Evolutionary conservation across 1,139 yeast genomes (phyloP).

Genomic region (Candida labiduridarum): DNA sequence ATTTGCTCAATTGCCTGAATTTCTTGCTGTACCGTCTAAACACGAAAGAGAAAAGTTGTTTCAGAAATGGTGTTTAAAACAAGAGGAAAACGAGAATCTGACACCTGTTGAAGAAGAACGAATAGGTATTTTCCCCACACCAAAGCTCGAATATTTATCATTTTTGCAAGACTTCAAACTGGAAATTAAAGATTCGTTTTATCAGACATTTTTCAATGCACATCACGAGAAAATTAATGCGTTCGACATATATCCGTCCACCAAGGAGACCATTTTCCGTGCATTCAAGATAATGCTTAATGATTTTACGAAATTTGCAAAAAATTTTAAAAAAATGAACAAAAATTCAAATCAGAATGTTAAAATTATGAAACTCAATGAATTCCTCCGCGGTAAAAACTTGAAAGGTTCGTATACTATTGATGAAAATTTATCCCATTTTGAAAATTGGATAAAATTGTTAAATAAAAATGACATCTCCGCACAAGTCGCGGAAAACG

Average conservation of each 20-base stretch:
- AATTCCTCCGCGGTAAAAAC: slow-evolving; percentile 9
- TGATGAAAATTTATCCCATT: slow-evolving; percentile 15
- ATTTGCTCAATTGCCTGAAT: slow-evolving; percentile 33
- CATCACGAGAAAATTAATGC: slow-evolving; percentile 21
- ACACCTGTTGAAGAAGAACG: slow-evolving; percentile 4
- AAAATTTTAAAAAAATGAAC: slow-evolving; percentile 23
- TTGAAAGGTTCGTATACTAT: background rate
- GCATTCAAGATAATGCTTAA: slow-evolving; percentile 26
- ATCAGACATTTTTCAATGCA: slow-evolving; percentile 28
- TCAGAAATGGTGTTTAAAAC: slow-evolving; percentile 33
- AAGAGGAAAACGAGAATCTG: slow-evolving; percentile 2
- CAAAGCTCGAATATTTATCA: slow-evolving; percentile 23
- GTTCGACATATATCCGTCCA: slow-evolving; percentile 17
- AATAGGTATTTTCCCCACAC: slow-evolving; percentile 26
- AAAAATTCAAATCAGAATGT: slow-evolving; percentile 16
- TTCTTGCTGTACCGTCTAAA: slow-evolving; percentile 25
- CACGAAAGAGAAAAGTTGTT: slow-evolving; percentile 27
- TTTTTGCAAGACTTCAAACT: slow-evolving; percentile 34
- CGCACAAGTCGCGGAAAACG: slow-evolving; percentile 26
- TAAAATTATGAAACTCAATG: slow-evolving; percentile 33
- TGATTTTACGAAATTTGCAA: slow-evolving; percentile 31
- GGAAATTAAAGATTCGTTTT: slow-evolving; percentile 30
- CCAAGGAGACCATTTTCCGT: slow-evolving; percentile 26
- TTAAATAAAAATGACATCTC: slow-evolving; percentile 26
- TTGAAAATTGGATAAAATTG: slow-evolving; percentile 35